Evolutionary conservation across 2,329 filamentous ascomycete species (phyloP).

Genomic region (Sphaerulina musiva): DNA sequence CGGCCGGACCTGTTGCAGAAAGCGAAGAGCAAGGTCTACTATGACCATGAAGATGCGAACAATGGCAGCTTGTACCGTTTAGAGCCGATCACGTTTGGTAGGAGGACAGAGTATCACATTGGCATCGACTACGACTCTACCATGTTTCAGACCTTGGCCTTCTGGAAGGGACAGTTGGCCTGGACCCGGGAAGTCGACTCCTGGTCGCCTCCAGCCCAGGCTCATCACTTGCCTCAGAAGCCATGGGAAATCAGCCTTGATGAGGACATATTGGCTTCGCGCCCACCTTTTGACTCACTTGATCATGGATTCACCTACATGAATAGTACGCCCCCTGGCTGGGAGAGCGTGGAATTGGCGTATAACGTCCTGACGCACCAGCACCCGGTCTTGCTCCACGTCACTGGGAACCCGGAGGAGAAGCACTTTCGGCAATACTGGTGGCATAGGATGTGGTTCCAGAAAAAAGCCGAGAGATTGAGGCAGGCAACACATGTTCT

Average conservation of each 20-base stretch:
- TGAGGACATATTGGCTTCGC: constrained; percentile 22
- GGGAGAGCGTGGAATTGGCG: constrained; percentile 19
- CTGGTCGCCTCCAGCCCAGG: constrained; percentile 12
- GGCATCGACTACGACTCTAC: constrained; percentile 21
- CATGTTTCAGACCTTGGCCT: constrained; percentile 28
- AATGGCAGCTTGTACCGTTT: constrained; percentile 34
- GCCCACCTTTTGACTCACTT: constrained; percentile 22
- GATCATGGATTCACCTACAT: constrained; percentile 4
- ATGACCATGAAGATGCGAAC: constrained; percentile 30
- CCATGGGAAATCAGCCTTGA: constrained; percentile 20
- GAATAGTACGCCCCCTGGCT: constrained; percentile 2
- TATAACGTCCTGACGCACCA: constrained; percentile 28
- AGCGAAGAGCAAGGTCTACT: constrained; percentile 33
- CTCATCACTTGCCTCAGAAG: constrained; percentile 9
- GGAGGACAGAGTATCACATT: constrained; percentile 22
- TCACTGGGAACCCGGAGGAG: constrained; percentile 25
- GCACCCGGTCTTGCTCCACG: constrained; percentile 26
- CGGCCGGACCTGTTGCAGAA: constrained; percentile 22
- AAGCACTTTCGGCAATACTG: constrained; percentile 27
- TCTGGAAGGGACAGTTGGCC: constrained; percentile 28
- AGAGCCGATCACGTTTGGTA: constrained; percentile 24
- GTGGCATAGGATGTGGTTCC: constrained; percentile 33
- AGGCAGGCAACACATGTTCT: constrained; percentile 18
- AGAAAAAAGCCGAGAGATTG: constrained; percentile 23
- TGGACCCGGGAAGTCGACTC: constrained; percentile 35